A percentile compares a stretch with the other conserved stretches of the same genome.
Evolutionary conservation across 345 rosid species (phyloP).

Genomic region (Crucihimalaya himalaica): DNA sequence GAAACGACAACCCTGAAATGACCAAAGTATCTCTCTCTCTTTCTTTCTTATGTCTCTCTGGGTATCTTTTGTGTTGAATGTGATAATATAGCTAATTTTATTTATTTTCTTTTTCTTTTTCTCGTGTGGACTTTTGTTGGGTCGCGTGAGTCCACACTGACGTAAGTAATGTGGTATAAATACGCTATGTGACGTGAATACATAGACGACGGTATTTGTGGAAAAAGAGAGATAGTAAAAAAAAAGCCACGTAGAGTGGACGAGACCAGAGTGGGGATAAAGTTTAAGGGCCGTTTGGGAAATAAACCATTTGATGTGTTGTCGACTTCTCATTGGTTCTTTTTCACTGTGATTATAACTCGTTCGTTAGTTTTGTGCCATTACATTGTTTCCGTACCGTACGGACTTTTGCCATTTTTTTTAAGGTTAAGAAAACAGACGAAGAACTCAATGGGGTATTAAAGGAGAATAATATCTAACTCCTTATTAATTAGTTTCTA

Average conservation of each 20-base stretch:
- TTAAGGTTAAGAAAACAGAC: constrained; percentile 26
- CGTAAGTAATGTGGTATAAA: constrained; percentile 35
- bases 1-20: constrained; percentile 33
- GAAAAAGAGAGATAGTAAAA: not conserved
- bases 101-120: not conserved
- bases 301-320: constrained; percentile 30
- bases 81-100: constrained; percentile 6
- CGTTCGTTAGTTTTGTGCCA: constrained; percentile 22
- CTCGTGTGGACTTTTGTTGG: constrained; percentile 27
- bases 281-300: constrained; percentile 37
- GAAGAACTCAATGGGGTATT: not conserved
- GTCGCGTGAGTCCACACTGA: constrained; percentile 37
- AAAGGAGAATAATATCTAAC: not conserved
- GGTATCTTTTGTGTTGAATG: constrained; percentile 41
- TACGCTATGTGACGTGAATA: constrained; percentile 37
- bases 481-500: not conserved
- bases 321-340: constrained; percentile 29
- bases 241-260: constrained; percentile 22
- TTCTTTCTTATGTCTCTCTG: constrained; percentile 36
- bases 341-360: constrained; percentile 13
- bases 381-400: constrained; percentile 39
- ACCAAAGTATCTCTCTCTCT: constrained; percentile 36
- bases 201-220: constrained; percentile 37
- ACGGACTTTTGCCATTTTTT: constrained; percentile 20
- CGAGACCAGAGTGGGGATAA: constrained; percentile 30